Percentiles rank a stretch among this genome's conserved stretches.
Conservation (phyloP, 2,329 filamentous ascomycete species). For the Xylaria sp. region DNA sequence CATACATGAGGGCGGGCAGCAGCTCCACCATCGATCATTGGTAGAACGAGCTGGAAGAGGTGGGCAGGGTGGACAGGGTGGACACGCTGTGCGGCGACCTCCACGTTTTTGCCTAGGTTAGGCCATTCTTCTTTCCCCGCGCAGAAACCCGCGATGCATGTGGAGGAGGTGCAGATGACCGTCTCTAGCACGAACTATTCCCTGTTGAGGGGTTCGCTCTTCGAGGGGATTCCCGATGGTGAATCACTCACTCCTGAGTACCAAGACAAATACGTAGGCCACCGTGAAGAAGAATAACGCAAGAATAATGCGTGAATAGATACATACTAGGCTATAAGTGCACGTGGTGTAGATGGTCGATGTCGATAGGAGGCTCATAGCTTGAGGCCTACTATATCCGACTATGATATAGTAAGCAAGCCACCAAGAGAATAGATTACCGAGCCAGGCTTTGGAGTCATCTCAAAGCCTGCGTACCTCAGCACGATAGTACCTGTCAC, state of each 20-base stretch:
- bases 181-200: slow-evolving; percentile 45
- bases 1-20: slow-evolving; percentile 17
- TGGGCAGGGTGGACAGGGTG: slow-evolving; percentile 35
- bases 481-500: neutral
- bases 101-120: slow-evolving; percentile 47
- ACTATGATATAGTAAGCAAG: slow-evolving; percentile 1
- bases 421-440: neutral
- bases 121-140: slow-evolving; percentile 41
- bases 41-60: slow-evolving; percentile 33
- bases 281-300: neutral
- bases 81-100: slow-evolving; percentile 45
- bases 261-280: neutral
- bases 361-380: neutral
- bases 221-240: slow-evolving; percentile 9
- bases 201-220: slow-evolving; percentile 40
- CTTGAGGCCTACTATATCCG: neutral
- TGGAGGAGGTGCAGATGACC: slow-evolving; percentile 49
- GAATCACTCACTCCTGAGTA: neutral
- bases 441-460: neutral
- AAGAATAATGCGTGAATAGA: slow-evolving; percentile 21
- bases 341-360: slow-evolving; percentile 5
- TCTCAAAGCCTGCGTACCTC: neutral
- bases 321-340: neutral
- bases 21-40: slow-evolving; percentile 28
- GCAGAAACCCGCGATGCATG: slow-evolving; percentile 40